Base-by-base conservation (phyloP, 2,329 filamentous ascomycete species). In the Colletotrichum costaricense region DNA sequence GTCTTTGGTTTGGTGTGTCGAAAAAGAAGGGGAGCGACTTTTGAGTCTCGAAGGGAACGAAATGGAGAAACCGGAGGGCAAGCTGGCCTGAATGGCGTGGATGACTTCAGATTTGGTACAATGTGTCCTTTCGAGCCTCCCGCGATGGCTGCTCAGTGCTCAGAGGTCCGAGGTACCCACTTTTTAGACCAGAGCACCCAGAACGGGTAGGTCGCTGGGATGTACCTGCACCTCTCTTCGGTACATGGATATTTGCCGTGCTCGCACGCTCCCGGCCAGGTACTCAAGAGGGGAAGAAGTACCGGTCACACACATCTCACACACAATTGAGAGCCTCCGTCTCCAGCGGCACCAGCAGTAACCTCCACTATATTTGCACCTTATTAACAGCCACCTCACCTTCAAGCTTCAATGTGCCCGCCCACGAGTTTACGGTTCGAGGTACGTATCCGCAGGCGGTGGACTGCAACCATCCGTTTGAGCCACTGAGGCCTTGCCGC, bases 91-190 rank as follows among this genome's bases (percentile, higher is more conserved):
- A 65, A 73, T 65, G 59, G 66, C 70, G 59, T 69, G 67, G 70
- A 70, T 73, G 67, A 65, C 70, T 65, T 70, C 70, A 60, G 63
- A 56, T 67, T 67, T 72, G 70, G 67, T 65, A 73, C 70, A 73
- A 73, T 73, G 70, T 73, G 70, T 73, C 70, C 70, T 73, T 73
- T 73, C 70, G 70, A 73, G 33, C 67, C 70, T 65, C 60, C 56
- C 67, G 67, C 60, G 70, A 73, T 73, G 70, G 70, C 28, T 35
- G 14, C 49, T 65, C 49, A 69, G 42, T 73, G 67, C 66, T 69
- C 16, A 55, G 67, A 64, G 70, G 70, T 65, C 60, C 70, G 70
- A 73, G 56, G 67, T 72, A 6, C 38, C 70, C 70, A 73, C 70
- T 70, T 70, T 70, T 73, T 73, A 73, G 70, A 73, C 38, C 60